These are phyloP conservation scores for Podospora bellae-mahoneyi DNA, from an alignment of 495 filamentous ascomycete genomes.

Conservation along the genomic window DNA sequence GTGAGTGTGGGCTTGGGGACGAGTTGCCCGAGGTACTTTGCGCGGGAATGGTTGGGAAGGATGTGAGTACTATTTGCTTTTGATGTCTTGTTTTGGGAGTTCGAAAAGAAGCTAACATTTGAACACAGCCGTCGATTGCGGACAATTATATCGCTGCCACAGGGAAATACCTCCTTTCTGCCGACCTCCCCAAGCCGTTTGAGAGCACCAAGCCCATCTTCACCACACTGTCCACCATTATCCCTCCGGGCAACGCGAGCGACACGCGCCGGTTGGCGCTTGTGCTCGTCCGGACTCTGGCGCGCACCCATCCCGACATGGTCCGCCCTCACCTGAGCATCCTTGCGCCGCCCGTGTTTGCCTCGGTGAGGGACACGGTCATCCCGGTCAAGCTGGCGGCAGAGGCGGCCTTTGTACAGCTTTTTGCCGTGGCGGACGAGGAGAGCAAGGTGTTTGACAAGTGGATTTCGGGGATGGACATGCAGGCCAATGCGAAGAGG, in stretches of 20 bases:
- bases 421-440: conserved; percentile 88
- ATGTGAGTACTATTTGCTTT: conserved; percentile 48
- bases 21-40: conserved; percentile 73
- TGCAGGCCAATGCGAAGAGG: conserved; percentile 69
- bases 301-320: conserved; percentile 70
- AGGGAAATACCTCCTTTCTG: conserved; percentile 83
- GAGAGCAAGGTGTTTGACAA: conserved; percentile 88
- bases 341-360: conserved; percentile 80
- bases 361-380: conserved; percentile 84
- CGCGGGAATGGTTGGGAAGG: conserved; percentile 72
- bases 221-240: conserved; percentile 66
- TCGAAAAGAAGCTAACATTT: background rate
- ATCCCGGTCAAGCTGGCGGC: conserved; percentile 95
- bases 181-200: conserved; percentile 54
- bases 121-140: conserved; percentile 66
- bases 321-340: conserved; percentile 72
- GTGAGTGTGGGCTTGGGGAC: conserved; percentile 58
- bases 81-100: too few relatives aligned
- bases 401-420: conserved; percentile 88
- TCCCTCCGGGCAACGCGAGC: conserved; percentile 68
- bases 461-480: conserved; percentile 60
- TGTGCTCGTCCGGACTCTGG: conserved; percentile 83
- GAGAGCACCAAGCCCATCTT: conserved; percentile 77
- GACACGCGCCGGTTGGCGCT: conserved; percentile 85
- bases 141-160: conserved; percentile 90